Conservation (phyloP, 768 basidiomycete genomes). For the Leccinum longicurvipes region DNA sequence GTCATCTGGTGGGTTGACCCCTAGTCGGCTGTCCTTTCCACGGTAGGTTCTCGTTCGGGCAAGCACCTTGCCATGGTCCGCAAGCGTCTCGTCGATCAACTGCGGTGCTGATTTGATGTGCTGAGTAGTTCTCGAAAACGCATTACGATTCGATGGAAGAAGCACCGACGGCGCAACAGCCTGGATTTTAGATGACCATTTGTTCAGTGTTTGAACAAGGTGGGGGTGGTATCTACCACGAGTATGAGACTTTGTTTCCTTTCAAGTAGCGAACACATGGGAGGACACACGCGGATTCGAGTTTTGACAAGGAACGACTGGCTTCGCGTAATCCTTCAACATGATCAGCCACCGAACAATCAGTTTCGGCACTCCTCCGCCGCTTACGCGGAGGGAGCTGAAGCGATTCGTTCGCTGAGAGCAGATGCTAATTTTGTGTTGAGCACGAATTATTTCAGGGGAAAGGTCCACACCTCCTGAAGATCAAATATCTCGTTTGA, state of each 20-base stretch:
- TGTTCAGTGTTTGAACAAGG: conserved; percentile 73
- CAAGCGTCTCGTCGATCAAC: conserved; percentile 72
- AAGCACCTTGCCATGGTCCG: conserved; percentile 55
- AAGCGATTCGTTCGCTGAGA: conserved; percentile 46
- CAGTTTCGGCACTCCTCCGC: conserved; percentile 37
- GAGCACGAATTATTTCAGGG: conserved; percentile 9
- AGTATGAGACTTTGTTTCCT: conserved; percentile 1
- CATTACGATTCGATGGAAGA: conserved; percentile 63
- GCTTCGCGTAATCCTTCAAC: conserved; percentile 39
- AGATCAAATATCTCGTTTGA: conserved; percentile 66
- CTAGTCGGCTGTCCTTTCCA: conserved; percentile 45
- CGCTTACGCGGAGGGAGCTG: conserved; percentile 57
- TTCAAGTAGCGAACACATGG: not conserved
- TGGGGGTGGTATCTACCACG: conserved; percentile 58
- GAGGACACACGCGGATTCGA: conserved; percentile 54
- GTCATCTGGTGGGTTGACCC: conserved; percentile 29
- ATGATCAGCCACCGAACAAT: conserved; percentile 5
- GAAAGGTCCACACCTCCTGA: conserved; percentile 52
- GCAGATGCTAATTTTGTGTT: conserved; percentile 38
- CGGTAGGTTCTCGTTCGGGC: conserved; percentile 60
- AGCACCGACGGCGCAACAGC: conserved; percentile 82
- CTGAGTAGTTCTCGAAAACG: conserved; percentile 60
- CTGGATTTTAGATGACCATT: conserved; percentile 96
- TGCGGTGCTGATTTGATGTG: conserved; percentile 64
- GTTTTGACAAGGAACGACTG: conserved; percentile 36